A percentile compares a stretch with the other conserved stretches of the same genome.
Evolutionary conservation across 768 basidiomycete genomes (phyloP).

Genomic region (Guyanaporus albipodus): DNA sequence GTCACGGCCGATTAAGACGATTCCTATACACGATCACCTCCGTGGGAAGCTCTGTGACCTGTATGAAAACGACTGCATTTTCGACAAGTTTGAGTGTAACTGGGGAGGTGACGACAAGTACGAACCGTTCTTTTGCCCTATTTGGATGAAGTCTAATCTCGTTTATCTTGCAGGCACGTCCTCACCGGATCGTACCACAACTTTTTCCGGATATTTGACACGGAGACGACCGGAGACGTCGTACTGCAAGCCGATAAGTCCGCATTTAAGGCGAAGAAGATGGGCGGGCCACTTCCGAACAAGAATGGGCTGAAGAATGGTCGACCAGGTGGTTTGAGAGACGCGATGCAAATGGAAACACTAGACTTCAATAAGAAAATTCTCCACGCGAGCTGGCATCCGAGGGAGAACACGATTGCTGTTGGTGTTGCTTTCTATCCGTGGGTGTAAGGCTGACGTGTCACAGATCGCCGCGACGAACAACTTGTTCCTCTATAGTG

Average conservation of each 20-base stretch:
- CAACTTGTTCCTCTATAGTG: conserved; percentile 34
- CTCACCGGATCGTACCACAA: conserved; percentile 99
- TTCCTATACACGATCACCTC: conserved; percentile 97
- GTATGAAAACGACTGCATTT: conserved; percentile 99
- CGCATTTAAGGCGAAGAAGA: conserved; percentile 99
- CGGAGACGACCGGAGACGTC: conserved; percentile 80
- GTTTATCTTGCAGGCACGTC: conserved; percentile 62
- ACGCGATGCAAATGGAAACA: conserved; percentile 83
- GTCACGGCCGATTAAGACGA: conserved; percentile 91
- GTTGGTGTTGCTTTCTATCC: conserved; percentile 44
- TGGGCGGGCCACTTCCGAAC: conserved; percentile 77
- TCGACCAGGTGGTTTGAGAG: conserved; percentile 64
- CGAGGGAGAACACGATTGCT: conserved; percentile 95
- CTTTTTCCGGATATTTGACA: conserved; percentile 99
- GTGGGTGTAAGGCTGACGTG: conserved; percentile 6
- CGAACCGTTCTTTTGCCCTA: conserved; percentile 36
- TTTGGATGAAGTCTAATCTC: conserved; percentile 8
- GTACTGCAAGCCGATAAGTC: conserved; percentile 98
- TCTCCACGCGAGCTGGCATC: conserved; percentile 95
- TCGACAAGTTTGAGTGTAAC: conserved; percentile 99
- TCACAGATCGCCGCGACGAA: conserved; percentile 84
- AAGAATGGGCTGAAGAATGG: conserved; percentile 75
- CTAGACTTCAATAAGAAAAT: conserved; percentile 98
- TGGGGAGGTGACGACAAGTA: conserved; percentile 96
- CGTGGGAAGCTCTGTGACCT: conserved; percentile 96